Conservation (phyloP, 306 rosid genomes). For the Prunus mira region DNA sequence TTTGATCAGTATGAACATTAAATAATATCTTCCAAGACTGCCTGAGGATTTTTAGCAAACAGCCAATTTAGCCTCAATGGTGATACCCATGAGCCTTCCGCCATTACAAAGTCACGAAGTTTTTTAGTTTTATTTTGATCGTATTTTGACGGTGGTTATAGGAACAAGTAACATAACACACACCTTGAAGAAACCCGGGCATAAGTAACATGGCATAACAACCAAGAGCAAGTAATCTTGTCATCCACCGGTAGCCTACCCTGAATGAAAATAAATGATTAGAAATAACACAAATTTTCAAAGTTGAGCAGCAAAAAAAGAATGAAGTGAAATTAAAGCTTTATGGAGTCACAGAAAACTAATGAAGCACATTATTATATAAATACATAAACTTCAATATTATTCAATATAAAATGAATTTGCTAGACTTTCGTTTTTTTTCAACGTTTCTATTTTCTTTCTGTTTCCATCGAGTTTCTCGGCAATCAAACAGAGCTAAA, state of each 20-base stretch:
- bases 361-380: too few relatives aligned
- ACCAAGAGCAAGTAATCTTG: conserved; percentile 57
- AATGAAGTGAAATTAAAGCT: not conserved
- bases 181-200: conserved; percentile 96
- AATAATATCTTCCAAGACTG: too few relatives aligned
- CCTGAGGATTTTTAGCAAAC: not conserved
- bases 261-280: conserved; percentile 51
- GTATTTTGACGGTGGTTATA: not conserved
- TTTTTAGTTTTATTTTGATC: too few relatives aligned
- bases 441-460: not conserved
- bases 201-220: conserved; percentile 76
- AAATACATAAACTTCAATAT: too few relatives aligned
- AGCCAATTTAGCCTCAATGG: not conserved
- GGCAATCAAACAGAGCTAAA: conserved; percentile 1
- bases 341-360: too few relatives aligned
- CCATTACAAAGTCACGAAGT: not conserved
- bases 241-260: conserved; percentile 94
- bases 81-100: not conserved
- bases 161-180: not conserved
- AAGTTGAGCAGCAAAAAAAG: not conserved
- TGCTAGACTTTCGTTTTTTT: not conserved
- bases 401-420: not conserved
- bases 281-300: conserved; percentile 15
- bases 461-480: not conserved
- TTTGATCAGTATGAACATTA: not conserved